Evolutionary conservation across 1,284 basidiomycete genomes (phyloP).

Genomic region (Rugosomyces carneus): DNA sequence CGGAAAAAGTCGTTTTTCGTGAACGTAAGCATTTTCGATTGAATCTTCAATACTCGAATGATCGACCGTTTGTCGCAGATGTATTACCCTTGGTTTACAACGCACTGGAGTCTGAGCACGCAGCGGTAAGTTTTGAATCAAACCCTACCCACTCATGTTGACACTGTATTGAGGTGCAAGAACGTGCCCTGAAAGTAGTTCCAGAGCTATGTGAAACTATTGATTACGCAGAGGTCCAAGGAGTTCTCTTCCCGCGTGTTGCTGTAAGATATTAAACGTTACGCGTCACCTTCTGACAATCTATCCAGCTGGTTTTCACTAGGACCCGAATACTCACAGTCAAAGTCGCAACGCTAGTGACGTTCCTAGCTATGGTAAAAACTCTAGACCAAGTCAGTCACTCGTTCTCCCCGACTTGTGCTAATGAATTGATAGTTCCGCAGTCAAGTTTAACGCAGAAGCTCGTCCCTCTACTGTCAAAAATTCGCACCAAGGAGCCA

Average conservation of each 20-base stretch:
- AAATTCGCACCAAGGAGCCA: slow-evolving; percentile 94
- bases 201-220: slow-evolving; percentile 89
- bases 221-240: slow-evolving; percentile 88
- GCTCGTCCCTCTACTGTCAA: slow-evolving; percentile 87
- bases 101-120: slow-evolving; percentile 90
- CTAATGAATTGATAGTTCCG: neutral
- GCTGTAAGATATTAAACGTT: slow-evolving; percentile 50
- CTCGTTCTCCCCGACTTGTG: slow-evolving; percentile 2
- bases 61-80: slow-evolving; percentile 42
- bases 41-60: neutral
- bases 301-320: slow-evolving; percentile 74
- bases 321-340: slow-evolving; percentile 82
- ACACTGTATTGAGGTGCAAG: slow-evolving; percentile 66
- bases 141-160: neutral
- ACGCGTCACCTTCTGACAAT: neutral
- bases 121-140: slow-evolving; percentile 41
- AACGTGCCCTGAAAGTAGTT: slow-evolving; percentile 80
- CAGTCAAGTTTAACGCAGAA: slow-evolving; percentile 82
- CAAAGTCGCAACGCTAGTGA: slow-evolving; percentile 85
- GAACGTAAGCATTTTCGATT: slow-evolving; percentile 58
- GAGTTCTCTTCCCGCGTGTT: slow-evolving; percentile 80
- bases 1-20: slow-evolving; percentile 79
- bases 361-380: slow-evolving; percentile 89
- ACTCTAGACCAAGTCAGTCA: slow-evolving; percentile 81
- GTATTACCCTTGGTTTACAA: slow-evolving; percentile 95